These are phyloP conservation scores for Saccharum hybrid DNA, from an alignment of 202 grass and related monocot species.

Conservation along the genomic window DNA sequence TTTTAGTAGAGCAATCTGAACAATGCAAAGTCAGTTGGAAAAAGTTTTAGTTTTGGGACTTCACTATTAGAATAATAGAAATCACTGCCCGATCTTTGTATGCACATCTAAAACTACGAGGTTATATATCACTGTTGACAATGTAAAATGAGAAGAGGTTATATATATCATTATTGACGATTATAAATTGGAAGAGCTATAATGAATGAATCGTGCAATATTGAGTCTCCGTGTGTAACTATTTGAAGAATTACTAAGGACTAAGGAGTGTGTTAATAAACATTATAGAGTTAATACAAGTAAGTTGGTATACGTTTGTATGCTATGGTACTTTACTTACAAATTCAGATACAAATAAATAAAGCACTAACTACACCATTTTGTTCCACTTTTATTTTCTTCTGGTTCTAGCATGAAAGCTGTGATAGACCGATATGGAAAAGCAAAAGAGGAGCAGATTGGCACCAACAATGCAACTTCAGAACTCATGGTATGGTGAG, in stretches of 20 bases:
- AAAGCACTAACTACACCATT: slow-evolving; percentile 16
- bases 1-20: not conserved
- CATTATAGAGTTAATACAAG: not conserved
- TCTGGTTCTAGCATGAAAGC: slow-evolving; percentile 64
- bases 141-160: not conserved
- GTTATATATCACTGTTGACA: not conserved
- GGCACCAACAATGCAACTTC: slow-evolving; percentile 53
- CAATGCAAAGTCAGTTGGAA: not conserved
- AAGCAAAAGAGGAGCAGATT: slow-evolving; percentile 67
- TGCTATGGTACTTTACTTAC: not conserved
- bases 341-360: not conserved
- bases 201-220: slow-evolving; percentile 3
- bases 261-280: not conserved
- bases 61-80: not conserved
- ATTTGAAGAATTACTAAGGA: not conserved
- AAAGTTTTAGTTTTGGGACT: not conserved
- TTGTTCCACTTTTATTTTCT: not conserved
- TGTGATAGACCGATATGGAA: slow-evolving; percentile 70
- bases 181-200: not conserved
- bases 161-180: not conserved
- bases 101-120: not conserved
- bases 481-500: slow-evolving; percentile 67
- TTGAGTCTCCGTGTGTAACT: not conserved
- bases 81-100: not conserved
- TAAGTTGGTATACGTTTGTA: not conserved